Conservation (phyloP, 2,329 filamentous ascomycete genomes). For the Aureobasidium mangrovei region DNA sequence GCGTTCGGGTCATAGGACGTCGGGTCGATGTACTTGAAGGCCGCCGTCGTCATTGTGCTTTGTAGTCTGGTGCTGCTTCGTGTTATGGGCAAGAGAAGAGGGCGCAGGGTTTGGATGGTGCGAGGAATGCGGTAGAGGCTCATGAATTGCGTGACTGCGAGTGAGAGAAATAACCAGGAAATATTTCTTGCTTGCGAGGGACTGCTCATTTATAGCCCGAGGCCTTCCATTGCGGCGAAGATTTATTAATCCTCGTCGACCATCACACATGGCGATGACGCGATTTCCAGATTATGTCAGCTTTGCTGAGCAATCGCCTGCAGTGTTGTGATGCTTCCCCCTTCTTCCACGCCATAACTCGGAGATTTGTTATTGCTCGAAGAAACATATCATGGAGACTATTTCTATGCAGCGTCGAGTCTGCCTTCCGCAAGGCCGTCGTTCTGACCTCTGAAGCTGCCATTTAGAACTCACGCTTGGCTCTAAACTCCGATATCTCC, state of each 20-base stretch:
- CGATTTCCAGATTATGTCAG: slow-evolving; percentile 9
- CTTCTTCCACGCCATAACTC: not conserved
- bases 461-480: not conserved
- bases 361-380: not conserved
- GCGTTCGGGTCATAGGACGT: slow-evolving; percentile 29
- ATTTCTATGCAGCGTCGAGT: too few species aligned
- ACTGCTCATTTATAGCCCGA: not conserved
- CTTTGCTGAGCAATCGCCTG: slow-evolving; percentile 8
- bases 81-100: not conserved
- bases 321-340: not conserved
- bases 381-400: too few species aligned
- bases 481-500: not conserved
- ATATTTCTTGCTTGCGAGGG: not conserved
- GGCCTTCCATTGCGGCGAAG: not conserved
- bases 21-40: slow-evolving; percentile 54
- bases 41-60: slow-evolving; percentile 47
- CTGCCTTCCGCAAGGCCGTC: too few species aligned
- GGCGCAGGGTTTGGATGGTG: not conserved
- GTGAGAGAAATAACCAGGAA: not conserved
- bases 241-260: not conserved
- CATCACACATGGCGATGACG: not conserved
- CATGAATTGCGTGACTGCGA: not conserved
- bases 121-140: slow-evolving; percentile 5
- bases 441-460: too few species aligned
- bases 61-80: not conserved